Evolutionary conservation across 371 early-diverging fungal genomes (phyloP), one percentile per base, ranked within the genome.

Genomic region (Gilbertella persicaria): DNA sequence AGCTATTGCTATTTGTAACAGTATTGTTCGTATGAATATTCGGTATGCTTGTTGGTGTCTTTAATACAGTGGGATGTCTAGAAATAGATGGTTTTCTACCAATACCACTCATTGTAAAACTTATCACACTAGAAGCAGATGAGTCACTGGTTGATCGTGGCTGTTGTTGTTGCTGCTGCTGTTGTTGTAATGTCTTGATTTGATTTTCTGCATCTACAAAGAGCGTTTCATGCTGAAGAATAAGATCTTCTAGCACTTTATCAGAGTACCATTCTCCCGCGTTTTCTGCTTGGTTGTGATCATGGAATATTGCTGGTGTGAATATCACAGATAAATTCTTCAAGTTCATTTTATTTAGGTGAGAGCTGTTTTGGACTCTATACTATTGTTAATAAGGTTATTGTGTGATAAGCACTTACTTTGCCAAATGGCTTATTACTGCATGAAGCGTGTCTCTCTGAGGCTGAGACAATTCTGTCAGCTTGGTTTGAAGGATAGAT

Each of bases 251-350:
- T 28, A 78, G 44, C 8, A 78, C 71, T 17, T 55, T 63, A 38
- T 73, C 73, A 5, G 66, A 52, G 19, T 63, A 65, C 73, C 75
- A 75, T 55, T 78, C 79, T n/a, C 71, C 71, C 2, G 60, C 58
- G 21, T 60, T 61, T 23, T 72, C 69, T 35, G 74, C 78, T 39
- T 77, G 76, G 55, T 79, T 79, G 21, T 76, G 77, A 25, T 84
- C 84, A 24, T 84, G 84, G 58, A 84, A 84, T 23, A 84, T 73
- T 1, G 80, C 81, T 0, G 84, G 84, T 20, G 84, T 80, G 45
- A 82, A 84, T 19, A 84, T 75, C 38, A 82, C 63, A 1, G 78
- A 75, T 5, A 84, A 26, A 43, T 84, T 84, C 25, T 79, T 75
- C 6, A 84, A 60, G 9, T 66, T 79, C 82, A 84, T 84, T 51